Evolutionary conservation across 2,329 filamentous ascomycete species (phyloP).

Genomic region (Rhinocladiella mackenziei): DNA sequence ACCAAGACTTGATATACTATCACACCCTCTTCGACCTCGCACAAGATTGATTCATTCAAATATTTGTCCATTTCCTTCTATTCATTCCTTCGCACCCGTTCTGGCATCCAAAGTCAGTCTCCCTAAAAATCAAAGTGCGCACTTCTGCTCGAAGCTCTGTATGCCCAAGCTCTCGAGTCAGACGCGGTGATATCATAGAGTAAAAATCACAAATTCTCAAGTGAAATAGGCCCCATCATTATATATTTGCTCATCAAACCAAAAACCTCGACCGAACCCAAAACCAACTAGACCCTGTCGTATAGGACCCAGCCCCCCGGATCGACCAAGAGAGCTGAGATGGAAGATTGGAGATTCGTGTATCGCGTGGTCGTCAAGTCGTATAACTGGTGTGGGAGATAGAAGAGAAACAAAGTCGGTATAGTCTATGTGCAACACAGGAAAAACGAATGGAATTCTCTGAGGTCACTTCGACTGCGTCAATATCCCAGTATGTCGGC

Average conservation of each 20-base stretch:
- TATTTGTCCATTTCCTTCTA: conserved; percentile 1
- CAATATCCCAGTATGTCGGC: neutral
- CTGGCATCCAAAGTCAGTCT: conserved; percentile 1
- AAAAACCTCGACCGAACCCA: conserved; percentile 7
- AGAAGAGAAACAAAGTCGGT: conserved; percentile 9
- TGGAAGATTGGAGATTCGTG: conserved; percentile 14
- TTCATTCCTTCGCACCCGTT: neutral
- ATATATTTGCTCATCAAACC: conserved; percentile 4
- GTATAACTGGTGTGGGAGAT: conserved; percentile 16
- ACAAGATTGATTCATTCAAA: neutral
- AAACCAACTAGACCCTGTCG: conserved; percentile 5
- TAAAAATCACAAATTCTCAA: conserved; percentile 22
- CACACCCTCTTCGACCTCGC: too few species aligned
- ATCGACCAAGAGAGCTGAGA: neutral
- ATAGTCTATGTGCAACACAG: conserved; percentile 19
- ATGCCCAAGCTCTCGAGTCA: conserved; percentile 19
- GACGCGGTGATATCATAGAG: conserved; percentile 33
- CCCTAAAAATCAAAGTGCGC: conserved; percentile 30
- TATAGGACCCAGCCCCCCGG: neutral
- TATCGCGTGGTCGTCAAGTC: conserved; percentile 24
- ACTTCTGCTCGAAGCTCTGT: conserved; percentile 30
- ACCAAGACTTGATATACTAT: too few species aligned
- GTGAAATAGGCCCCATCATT: conserved; percentile 5
- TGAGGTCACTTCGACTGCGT: neutral
- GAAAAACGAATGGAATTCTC: conserved; percentile 6